phyloP scores from a whole-genome alignment of 768 basidiomycete species.

The Auricularia heimuer region DNA sequence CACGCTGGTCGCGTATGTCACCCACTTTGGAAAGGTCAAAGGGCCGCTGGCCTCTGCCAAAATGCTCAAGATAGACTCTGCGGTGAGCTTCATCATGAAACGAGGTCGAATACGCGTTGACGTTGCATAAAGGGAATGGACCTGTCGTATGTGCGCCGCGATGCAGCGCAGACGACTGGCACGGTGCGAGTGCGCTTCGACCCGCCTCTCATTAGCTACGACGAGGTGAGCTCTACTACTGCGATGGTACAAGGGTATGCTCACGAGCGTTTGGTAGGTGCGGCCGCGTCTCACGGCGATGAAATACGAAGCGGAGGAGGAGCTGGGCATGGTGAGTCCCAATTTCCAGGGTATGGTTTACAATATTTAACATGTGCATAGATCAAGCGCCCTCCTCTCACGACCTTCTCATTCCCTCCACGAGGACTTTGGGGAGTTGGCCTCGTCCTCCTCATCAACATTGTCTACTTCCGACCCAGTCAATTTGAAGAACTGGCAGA shows the following conservation, averaged over 20 bases:
- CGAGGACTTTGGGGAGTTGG: background rate
- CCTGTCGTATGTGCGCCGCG: background rate
- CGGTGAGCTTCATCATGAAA: background rate
- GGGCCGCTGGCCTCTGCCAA: background rate
- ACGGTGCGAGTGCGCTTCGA: background rate
- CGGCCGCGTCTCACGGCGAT: background rate
- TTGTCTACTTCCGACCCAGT: background rate
- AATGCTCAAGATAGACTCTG: background rate
- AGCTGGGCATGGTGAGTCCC: background rate
- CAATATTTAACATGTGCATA: background rate
- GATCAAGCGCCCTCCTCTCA: background rate
- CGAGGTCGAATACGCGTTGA: background rate
- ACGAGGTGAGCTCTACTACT: background rate
- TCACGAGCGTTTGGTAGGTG: background rate
- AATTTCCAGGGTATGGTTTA: background rate
- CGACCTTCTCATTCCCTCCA: background rate
- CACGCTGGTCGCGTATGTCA: slow-evolving; percentile 1
- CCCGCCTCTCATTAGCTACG: background rate
- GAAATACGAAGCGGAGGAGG: slow-evolving; percentile 1
- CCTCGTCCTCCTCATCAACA: background rate
- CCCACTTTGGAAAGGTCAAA: background rate
- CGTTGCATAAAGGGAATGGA: background rate
- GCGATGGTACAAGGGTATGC: background rate
- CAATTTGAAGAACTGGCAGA: background rate
- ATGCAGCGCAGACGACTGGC: background rate